A percentile compares a stretch with the other conserved stretches of the same genome.
phyloP scores from a whole-genome alignment of 2,329 filamentous ascomycete genomes.

The Talaromyces rugulosus region DNA sequence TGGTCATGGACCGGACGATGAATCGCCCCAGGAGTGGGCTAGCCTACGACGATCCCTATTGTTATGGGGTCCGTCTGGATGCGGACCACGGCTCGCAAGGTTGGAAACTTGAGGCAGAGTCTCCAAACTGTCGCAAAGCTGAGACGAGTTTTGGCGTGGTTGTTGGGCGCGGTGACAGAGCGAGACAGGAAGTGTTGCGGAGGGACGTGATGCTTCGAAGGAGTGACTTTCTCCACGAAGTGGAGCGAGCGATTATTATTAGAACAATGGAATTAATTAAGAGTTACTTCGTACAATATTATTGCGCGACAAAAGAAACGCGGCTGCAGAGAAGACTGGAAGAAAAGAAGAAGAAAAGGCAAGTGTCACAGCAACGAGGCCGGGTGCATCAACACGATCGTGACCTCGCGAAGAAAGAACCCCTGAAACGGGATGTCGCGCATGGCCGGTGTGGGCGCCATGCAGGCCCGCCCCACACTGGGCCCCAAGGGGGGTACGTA shows the following conservation, averaged over 20 bases:
- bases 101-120: not conserved
- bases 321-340: not conserved
- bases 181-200: not conserved
- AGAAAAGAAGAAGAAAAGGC: not conserved
- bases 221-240: not conserved
- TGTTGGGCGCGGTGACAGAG: not conserved
- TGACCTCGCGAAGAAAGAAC: not conserved
- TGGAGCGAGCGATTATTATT: not conserved
- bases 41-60: conserved; percentile 11
- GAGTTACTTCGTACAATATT: not conserved
- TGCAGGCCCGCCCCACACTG: not conserved
- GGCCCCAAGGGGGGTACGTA: not conserved
- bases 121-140: not conserved
- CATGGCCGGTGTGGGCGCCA: not conserved
- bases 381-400: not conserved
- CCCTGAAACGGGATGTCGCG: not conserved
- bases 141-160: not conserved
- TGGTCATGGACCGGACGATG: not conserved
- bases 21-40: conserved; percentile 6
- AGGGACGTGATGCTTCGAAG: not conserved
- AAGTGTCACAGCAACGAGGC: not conserved
- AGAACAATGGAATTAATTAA: not conserved
- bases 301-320: not conserved
- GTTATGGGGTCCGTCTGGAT: not conserved
- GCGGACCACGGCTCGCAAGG: not conserved